These are phyloP conservation scores for Pulicaria dysenterica DNA, from an alignment of 129 eudicot genomes.

Conservation along the genomic window DNA sequence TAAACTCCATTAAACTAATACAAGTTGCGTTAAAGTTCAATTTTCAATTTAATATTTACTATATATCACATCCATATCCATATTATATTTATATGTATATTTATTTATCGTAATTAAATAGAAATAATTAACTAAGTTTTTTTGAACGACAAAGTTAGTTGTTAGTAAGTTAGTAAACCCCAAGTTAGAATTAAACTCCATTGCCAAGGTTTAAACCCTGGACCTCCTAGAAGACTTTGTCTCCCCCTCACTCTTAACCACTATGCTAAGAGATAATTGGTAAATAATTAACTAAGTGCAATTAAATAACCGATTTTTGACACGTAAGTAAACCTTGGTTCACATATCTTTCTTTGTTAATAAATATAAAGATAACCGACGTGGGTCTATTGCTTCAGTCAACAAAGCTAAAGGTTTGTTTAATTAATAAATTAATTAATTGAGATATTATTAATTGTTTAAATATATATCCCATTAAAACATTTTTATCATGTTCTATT, in stretches of 20 bases:
- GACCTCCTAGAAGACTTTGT: too few species aligned
- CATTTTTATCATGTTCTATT: neutral
- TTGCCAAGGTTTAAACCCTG: too few species aligned
- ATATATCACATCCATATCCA: slow-evolving; percentile 9
- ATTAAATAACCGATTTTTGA: neutral
- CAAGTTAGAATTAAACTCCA: too few species aligned
- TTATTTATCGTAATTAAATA: neutral
- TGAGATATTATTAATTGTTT: neutral
- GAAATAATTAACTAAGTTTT: slow-evolving; percentile 1
- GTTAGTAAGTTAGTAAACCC: too few species aligned
- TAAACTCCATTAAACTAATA: neutral
- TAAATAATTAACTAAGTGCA: slow-evolving; percentile 4
- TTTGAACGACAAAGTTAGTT: too few species aligned
- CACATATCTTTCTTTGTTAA: slow-evolving; percentile 18
- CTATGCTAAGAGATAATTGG: too few species aligned
- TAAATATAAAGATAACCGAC: neutral
- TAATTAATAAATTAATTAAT: slow-evolving; percentile 1
- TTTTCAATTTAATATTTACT: neutral
- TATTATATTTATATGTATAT: too few species aligned
- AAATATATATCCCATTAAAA: neutral
- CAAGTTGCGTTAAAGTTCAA: neutral
- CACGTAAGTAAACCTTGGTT: slow-evolving; percentile 25
- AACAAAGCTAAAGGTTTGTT: slow-evolving; percentile 20
- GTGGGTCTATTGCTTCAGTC: slow-evolving; percentile 19
- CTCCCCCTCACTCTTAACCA: too few species aligned